A percentile compares a stretch with the other conserved stretches of the same genome.
Evolutionary conservation across 2,329 filamentous ascomycete species (phyloP).

Genomic region (Epichloe elymi): DNA sequence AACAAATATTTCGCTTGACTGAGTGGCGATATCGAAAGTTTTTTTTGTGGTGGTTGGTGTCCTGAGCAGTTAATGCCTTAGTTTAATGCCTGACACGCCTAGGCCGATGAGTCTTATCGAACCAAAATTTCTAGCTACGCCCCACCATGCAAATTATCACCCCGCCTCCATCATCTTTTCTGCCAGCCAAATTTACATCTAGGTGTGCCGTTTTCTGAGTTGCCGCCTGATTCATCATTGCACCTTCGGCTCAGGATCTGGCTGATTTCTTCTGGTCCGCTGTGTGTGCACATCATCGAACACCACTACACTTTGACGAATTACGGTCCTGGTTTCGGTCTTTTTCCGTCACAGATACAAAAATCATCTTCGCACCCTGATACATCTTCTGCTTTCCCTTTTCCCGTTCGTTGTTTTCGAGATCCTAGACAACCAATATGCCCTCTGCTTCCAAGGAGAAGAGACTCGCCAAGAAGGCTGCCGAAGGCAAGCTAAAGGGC

Average conservation of each 20-base stretch:
- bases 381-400: background rate
- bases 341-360: background rate
- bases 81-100: conserved; percentile 21
- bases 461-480: conserved; percentile 58
- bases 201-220: conserved; percentile 7
- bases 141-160: conserved; percentile 28
- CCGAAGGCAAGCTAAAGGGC: conserved; percentile 68
- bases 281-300: background rate
- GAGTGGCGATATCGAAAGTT: background rate
- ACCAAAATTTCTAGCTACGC: conserved; percentile 23
- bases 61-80: conserved; percentile 17
- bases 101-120: conserved; percentile 10
- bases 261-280: conserved; percentile 3
- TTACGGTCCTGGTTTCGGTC: background rate
- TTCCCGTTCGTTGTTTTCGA: conserved; percentile 6
- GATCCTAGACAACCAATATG: conserved; percentile 33
- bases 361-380: background rate
- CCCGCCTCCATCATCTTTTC: conserved; percentile 20
- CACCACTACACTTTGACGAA: background rate
- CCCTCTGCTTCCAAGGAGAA: conserved; percentile 59
- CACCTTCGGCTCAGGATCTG: conserved; percentile 6
- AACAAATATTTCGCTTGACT: too few relatives aligned
- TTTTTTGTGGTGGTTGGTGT: background rate
- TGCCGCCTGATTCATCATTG: conserved; percentile 10
- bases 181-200: background rate